Conservation (phyloP, 208 protist genomes). For the Kentomonas sorsogonicus region DNA sequence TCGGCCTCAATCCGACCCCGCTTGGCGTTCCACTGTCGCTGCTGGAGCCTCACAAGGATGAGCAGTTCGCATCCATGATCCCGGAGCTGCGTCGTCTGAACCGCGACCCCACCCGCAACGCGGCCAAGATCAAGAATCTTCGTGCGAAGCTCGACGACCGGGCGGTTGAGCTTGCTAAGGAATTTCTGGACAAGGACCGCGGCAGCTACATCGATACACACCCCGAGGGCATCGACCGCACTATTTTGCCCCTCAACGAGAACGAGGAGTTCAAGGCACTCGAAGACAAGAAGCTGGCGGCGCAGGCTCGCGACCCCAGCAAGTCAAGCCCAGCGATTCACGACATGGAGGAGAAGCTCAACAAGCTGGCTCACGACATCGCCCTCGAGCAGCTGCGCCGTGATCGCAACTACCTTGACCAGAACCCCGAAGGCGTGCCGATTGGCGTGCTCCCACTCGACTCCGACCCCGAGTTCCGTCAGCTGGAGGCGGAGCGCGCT, state of each 20-base stretch:
- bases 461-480: slow-evolving; percentile 44
- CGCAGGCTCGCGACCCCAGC: slow-evolving; percentile 17
- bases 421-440: slow-evolving; percentile 50
- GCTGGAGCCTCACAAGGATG: slow-evolving; percentile 54
- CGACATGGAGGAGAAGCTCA: slow-evolving; percentile 49
- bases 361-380: slow-evolving; percentile 41
- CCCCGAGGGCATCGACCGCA: slow-evolving; percentile 44
- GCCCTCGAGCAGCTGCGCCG: slow-evolving; percentile 42
- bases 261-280: slow-evolving; percentile 52
- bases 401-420: slow-evolving; percentile 60
- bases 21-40: slow-evolving; percentile 63
- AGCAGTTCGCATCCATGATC: slow-evolving; percentile 35
- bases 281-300: slow-evolving; percentile 40
- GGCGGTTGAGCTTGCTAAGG: slow-evolving; percentile 42
- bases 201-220: slow-evolving; percentile 49
- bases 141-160: slow-evolving; percentile 40
- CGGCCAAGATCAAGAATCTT: slow-evolving; percentile 35
- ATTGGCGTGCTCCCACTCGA: slow-evolving; percentile 56
- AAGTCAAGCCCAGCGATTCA: slow-evolving; percentile 25
- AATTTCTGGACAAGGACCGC: slow-evolving; percentile 50
- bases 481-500: slow-evolving; percentile 55
- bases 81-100: slow-evolving; percentile 57
- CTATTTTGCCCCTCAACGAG: slow-evolving; percentile 40
- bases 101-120: slow-evolving; percentile 50
- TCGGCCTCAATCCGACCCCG: slow-evolving; percentile 38